Evolutionary conservation across 352 stramenopile species (phyloP), one percentile per base, ranked within the genome.

Genomic region (Phytophthora pinifolia): DNA sequence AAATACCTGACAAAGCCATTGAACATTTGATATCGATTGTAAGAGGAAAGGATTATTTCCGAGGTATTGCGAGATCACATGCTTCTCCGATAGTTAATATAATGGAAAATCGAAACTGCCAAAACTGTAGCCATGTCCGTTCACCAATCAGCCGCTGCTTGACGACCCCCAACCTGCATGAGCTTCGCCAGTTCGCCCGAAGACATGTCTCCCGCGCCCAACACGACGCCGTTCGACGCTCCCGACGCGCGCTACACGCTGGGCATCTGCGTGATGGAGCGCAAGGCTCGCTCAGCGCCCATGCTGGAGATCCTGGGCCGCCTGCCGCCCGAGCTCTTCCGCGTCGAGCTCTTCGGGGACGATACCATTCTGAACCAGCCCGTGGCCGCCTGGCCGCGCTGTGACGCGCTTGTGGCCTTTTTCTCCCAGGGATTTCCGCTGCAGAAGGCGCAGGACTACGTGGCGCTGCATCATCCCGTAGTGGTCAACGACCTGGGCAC

Each of bases 251-350:
- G 30, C 27, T 92, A 77, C 69, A 89, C 74, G 20, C 65, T 99
- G 18, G 97, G 97, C 31, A 95, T 99, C 36, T 99, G 96, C 67
- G 97, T 97, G 35, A 98, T 99, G 94, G 96, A 98, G 64, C 98
- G 98, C 71, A 99, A 99, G 74, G 80, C 82, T 10, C 78, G 73
- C 8, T 98, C 92, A 15, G 94, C 97, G 58, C 96, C 96, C 18
- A 99, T 99, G 96, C 70, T 76, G 17, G 96, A 99, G 69, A 99
- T 99, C 61, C 67, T 99, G 12, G 85, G 79, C 25, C 79, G 96
- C 15, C 65, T 99, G 25, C 84, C 78, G 58, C 79, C 86, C 36
- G 53, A 75, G 37, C 71, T 85, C n/a, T 99, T 99, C 69, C 78
- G 97, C 65, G 82, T 99, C 37, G 88, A 99, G 15, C 92, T 98